Conservation (phyloP, 2,329 filamentous ascomycete species). For the Aspergillaceae sp. region DNA sequence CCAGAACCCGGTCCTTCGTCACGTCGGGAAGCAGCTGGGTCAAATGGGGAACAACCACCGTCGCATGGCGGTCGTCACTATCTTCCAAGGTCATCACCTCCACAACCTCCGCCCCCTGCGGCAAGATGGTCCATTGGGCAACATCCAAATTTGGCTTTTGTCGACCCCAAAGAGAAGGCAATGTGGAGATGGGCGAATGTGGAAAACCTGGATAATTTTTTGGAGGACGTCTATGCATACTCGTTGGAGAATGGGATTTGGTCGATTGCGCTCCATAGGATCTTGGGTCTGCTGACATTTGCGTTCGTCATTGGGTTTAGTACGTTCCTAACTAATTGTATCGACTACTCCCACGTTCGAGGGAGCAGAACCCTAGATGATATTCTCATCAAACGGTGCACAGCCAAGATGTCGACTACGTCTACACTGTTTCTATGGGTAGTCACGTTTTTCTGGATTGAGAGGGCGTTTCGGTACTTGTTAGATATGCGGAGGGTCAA, state of each 20-base stretch:
- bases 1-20: conserved; percentile 35
- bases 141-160: conserved; percentile 31
- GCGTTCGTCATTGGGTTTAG: conserved; percentile 74
- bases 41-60: conserved; percentile 30
- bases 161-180: conserved; percentile 64
- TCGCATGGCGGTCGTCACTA: too few species aligned
- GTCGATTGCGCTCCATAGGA: conserved; percentile 68
- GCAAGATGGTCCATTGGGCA: conserved; percentile 20
- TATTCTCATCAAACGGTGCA: conserved; percentile 66
- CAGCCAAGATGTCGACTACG: conserved; percentile 60
- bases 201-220: conserved; percentile 78
- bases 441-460: conserved; percentile 77
- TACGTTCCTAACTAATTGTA: conserved; percentile 75
- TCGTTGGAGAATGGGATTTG: conserved; percentile 74
- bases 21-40: conserved; percentile 41
- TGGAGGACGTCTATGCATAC: conserved; percentile 78
- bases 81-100: conserved; percentile 7
- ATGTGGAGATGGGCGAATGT: conserved; percentile 93
- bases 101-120: conserved; percentile 12
- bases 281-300: conserved; percentile 68
- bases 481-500: conserved; percentile 64
- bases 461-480: conserved; percentile 65
- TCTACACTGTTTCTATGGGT: conserved; percentile 77
- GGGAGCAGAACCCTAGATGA: conserved; percentile 54
- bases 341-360: conserved; percentile 68